phyloP scores from a whole-genome alignment of 768 basidiomycete species.

The Mycena kentingensis region DNA sequence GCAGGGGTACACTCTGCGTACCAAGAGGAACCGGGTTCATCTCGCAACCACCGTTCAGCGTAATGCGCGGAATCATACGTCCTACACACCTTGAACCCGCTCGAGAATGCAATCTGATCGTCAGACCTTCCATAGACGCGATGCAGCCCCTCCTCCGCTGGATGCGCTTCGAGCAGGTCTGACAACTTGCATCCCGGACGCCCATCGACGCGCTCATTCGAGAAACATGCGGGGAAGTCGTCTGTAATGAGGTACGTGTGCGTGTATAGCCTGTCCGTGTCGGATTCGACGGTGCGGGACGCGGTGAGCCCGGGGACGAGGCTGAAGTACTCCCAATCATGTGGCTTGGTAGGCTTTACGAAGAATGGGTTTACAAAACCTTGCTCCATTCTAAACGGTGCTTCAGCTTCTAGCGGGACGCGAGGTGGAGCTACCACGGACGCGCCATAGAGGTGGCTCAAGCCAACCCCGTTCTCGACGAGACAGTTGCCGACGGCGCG shows the following conservation, averaged over 20 bases:
- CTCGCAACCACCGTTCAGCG: not conserved
- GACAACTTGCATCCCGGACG: slow-evolving; percentile 1
- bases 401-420: no score
- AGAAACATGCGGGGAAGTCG: not conserved
- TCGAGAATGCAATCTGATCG: slow-evolving; percentile 2
- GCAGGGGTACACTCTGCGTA: not conserved
- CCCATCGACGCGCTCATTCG: slow-evolving; percentile 6
- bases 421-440: no score
- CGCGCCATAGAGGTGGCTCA: slow-evolving; percentile 11
- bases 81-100: slow-evolving; percentile 5
- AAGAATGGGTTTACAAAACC: no score
- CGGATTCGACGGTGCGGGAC: no score
- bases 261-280: slow-evolving; percentile 12
- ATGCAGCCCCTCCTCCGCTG: slow-evolving; percentile 5
- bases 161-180: slow-evolving; percentile 16
- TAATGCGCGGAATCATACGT: no score
- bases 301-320: no score
- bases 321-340: no score
- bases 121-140: slow-evolving; percentile 14
- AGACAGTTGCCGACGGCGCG: slow-evolving; percentile 10
- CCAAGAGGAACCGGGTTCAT: slow-evolving; percentile 10
- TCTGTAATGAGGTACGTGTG: slow-evolving; percentile 6
- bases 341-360: no score
- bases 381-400: no score
- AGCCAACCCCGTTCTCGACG: not conserved